phyloP scores from a whole-genome alignment of 1,284 basidiomycete species.

The Apiotrichum mycotoxinovorans region DNA sequence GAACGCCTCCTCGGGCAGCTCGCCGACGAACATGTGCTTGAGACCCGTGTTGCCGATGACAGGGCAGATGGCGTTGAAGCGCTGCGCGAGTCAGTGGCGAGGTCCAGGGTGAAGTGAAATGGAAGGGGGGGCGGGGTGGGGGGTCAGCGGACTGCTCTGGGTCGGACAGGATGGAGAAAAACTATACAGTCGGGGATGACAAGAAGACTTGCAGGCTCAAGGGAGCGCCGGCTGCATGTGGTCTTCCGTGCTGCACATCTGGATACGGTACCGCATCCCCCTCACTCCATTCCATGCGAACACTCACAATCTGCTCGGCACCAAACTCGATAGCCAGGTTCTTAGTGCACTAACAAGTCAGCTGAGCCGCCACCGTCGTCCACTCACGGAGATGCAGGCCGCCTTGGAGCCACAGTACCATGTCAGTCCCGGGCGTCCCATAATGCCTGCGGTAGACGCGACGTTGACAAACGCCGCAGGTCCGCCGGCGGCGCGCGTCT shows the following conservation, averaged over 20 bases:
- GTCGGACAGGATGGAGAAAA: too few species aligned
- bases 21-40: slow-evolving; percentile 18
- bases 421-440: slow-evolving; percentile 20
- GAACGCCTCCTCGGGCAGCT: slow-evolving; percentile 16
- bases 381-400: slow-evolving; percentile 4
- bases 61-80: slow-evolving; percentile 23
- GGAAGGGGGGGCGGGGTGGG: not conserved
- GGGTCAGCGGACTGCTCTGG: too few species aligned
- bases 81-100: slow-evolving; percentile 2
- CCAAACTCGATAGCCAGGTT: slow-evolving; percentile 20
- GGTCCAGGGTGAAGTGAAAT: not conserved
- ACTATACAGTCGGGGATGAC: too few species aligned
- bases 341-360: slow-evolving; percentile 7
- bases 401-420: slow-evolving; percentile 20
- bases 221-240: too few species aligned
- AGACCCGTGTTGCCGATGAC: slow-evolving; percentile 20
- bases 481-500: slow-evolving; percentile 5
- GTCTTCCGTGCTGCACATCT: too few species aligned
- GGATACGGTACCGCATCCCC: not conserved
- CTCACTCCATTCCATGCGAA: not conserved
- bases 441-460: slow-evolving; percentile 16
- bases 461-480: slow-evolving; percentile 17
- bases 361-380: too few species aligned
- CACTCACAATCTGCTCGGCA: slow-evolving; percentile 15
- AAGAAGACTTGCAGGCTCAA: too few species aligned